Conservation (phyloP, 1,139 yeast species). For the Yamadazyma membranifaciens region DNA sequence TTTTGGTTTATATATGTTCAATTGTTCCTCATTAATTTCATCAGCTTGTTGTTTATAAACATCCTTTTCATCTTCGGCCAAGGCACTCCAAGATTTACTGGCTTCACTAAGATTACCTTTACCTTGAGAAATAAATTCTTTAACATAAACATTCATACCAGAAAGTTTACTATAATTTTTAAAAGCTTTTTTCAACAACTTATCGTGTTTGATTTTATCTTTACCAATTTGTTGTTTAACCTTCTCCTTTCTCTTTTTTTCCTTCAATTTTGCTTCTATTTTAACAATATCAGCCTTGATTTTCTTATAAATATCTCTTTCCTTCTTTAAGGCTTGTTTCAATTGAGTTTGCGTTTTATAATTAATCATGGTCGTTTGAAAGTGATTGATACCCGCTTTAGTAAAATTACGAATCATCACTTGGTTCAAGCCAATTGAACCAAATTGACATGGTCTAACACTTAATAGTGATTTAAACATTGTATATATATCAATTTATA, state of each 20-base stretch:
- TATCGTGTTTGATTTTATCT: slow-evolving; percentile 19
- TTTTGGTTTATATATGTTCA: slow-evolving; percentile 28
- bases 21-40: slow-evolving; percentile 26
- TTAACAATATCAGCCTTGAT: slow-evolving; percentile 18
- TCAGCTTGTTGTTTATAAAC: slow-evolving; percentile 24
- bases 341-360: slow-evolving; percentile 2
- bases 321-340: slow-evolving; percentile 19
- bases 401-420: neutral
- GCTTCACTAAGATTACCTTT: slow-evolving; percentile 8
- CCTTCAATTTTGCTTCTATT: slow-evolving; percentile 17
- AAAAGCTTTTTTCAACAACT: slow-evolving; percentile 24
- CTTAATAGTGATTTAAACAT: neutral
- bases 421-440: no score
- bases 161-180: slow-evolving; percentile 27
- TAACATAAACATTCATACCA: slow-evolving; percentile 30
- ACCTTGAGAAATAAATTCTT: slow-evolving; percentile 15
- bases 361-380: neutral
- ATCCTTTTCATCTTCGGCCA: slow-evolving; percentile 27
- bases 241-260: slow-evolving; percentile 13
- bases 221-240: slow-evolving; percentile 13
- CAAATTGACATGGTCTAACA: no score
- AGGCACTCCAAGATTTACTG: slow-evolving; percentile 10
- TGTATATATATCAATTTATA: neutral
- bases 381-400: neutral
- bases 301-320: slow-evolving; percentile 20